phyloP scores from a whole-genome alignment of 768 basidiomycete genomes.

The Leccinum longicurvipes region DNA sequence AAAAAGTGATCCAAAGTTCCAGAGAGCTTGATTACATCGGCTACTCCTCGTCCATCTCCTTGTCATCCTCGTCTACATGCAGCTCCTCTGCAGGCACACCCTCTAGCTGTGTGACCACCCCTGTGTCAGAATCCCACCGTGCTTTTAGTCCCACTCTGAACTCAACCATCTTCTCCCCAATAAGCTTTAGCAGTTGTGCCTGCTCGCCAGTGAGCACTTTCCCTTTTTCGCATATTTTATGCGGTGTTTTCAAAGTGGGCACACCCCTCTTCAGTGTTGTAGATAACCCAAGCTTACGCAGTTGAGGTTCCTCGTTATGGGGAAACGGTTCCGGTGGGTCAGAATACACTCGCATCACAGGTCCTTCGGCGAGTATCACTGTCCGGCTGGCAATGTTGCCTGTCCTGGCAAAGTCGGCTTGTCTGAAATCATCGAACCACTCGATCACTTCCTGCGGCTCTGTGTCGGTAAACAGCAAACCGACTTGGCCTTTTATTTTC shows the following conservation, averaged over 20 bases:
- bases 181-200: slow-evolving; percentile 88
- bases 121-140: slow-evolving; percentile 69
- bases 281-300: slow-evolving; percentile 85
- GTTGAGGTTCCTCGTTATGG: slow-evolving; percentile 95
- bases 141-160: slow-evolving; percentile 72
- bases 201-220: slow-evolving; percentile 80
- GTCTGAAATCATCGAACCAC: slow-evolving; percentile 91
- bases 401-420: slow-evolving; percentile 87
- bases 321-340: slow-evolving; percentile 89
- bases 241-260: slow-evolving; percentile 75
- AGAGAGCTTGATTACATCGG: neutral
- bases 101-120: slow-evolving; percentile 60
- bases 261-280: slow-evolving; percentile 87
- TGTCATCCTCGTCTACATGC: slow-evolving; percentile 36
- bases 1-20: neutral
- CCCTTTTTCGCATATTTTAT: slow-evolving; percentile 81
- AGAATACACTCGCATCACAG: slow-evolving; percentile 76
- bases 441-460: slow-evolving; percentile 87
- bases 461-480: slow-evolving; percentile 87
- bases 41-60: slow-evolving; percentile 52
- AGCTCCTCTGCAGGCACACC: slow-evolving; percentile 36
- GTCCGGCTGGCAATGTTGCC: slow-evolving; percentile 78
- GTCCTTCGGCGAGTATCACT: slow-evolving; percentile 75
- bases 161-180: slow-evolving; percentile 84
- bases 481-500: slow-evolving; percentile 95